Conservation (phyloP, 768 basidiomycete species). For the Pleurotus tuber-regium region DNA sequence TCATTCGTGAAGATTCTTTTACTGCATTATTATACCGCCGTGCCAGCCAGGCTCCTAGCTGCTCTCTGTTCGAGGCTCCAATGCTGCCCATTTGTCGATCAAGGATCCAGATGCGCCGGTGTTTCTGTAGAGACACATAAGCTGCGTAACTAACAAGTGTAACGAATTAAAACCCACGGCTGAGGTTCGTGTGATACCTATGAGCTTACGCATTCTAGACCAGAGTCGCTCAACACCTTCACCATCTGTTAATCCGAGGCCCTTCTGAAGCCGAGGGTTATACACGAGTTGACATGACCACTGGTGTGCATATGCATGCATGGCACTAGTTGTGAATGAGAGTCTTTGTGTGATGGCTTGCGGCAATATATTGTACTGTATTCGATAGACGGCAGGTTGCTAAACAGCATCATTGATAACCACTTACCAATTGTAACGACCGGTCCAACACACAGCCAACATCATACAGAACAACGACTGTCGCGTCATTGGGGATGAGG, state of each 20-base stretch:
- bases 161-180: conserved; percentile 17
- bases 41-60: conserved; percentile 32
- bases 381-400: conserved; percentile 10
- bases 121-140: conserved; percentile 19
- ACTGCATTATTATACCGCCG: conserved; percentile 16
- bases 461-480: conserved; percentile 23
- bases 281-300: conserved; percentile 34
- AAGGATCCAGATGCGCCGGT: conserved; percentile 28
- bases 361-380: conserved; percentile 28
- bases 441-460: conserved; percentile 28
- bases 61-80: conserved; percentile 20
- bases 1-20: conserved; percentile 4
- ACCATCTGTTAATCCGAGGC: conserved; percentile 31
- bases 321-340: conserved; percentile 24
- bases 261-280: conserved; percentile 25
- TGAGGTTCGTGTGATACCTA: conserved; percentile 15
- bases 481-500: conserved; percentile 19
- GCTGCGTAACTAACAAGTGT: not conserved
- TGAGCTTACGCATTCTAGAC: conserved; percentile 24
- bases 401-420: not conserved
- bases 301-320: conserved; percentile 34
- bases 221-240: conserved; percentile 33
- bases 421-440: conserved; percentile 17
- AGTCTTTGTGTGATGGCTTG: conserved; percentile 16
- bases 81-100: conserved; percentile 29